Base-by-base conservation (phyloP, 2,329 filamentous ascomycete genomes). In the Paraconiothyrium sp. region DNA sequence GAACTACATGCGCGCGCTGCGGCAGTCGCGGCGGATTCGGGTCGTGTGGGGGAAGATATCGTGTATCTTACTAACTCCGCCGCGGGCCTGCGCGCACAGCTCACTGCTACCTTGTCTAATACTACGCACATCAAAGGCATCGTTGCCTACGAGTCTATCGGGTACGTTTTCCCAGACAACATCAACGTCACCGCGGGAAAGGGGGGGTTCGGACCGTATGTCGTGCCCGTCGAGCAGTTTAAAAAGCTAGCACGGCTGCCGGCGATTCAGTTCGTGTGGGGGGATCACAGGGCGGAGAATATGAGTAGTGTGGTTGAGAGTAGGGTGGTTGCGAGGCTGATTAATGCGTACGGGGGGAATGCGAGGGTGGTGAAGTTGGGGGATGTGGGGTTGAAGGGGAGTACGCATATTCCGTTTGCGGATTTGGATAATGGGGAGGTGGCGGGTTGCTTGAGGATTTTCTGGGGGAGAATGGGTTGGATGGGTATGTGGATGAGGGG, bases 21-120 rank as follows among this genome's bases (percentile, higher is more conserved):
- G 0, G 66, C 70, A n/a, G 52, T 68, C 10, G 70, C 70, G 1
- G 70, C 70, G 4, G 70, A 73, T 44, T 73, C 70, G 0, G 70
- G 70, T 1, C 61, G 58, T 10, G 55, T 69, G 4, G 70, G 69
- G 6, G 61, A 61, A 0, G 54, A 68, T 30, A 70, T 73, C 47
- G 68, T 72, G 0, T 73, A 72, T 32, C 50, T 73, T 11, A 71
- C 69, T 8, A 73, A 72, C 37, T 73, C 70, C 0, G 70, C 70
- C 0, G 69, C 63, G 4, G 69, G 69, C 0, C 59, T 73, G 11
- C 60, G 70, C 9, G 69, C 69, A 0, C 65, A 67, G 59, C 61
- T 73, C 46, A 68, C 69, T 2, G 61, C 67, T 7, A 68, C 67
- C 0, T 69, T 70, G 41, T 60, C 69, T 2, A 68, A 69, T 30